These are phyloP conservation scores for Endoconidiophora laricicola DNA, from an alignment of 2,329 filamentous ascomycete species.

Conservation along the genomic window DNA sequence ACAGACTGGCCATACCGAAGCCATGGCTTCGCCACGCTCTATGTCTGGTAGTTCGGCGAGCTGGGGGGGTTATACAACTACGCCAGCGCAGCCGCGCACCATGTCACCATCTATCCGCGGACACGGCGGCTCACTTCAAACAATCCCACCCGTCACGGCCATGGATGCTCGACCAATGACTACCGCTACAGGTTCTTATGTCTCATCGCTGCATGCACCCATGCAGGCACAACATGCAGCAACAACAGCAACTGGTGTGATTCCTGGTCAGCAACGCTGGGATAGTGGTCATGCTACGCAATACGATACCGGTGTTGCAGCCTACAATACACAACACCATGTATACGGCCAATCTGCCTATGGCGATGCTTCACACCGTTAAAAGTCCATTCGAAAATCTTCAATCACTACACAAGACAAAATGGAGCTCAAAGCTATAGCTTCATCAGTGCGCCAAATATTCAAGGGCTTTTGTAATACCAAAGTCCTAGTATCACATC, in stretches of 20 bases:
- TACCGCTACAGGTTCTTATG: conserved; percentile 21
- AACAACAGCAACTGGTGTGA: conserved; percentile 19
- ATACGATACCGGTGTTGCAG: conserved; percentile 23
- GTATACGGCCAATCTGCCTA: conserved; percentile 29
- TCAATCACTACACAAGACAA: not conserved
- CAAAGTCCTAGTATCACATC: too few species aligned
- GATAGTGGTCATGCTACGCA: conserved; percentile 26
- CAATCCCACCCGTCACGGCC: conserved; percentile 23
- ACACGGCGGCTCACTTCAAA: conserved; percentile 3
- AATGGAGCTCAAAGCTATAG: too few species aligned
- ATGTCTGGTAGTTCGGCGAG: conserved; percentile 28
- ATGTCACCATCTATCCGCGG: conserved; percentile 26
- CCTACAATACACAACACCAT: conserved; percentile 21
- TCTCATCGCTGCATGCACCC: conserved; percentile 25
- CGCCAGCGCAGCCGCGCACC: conserved; percentile 23
- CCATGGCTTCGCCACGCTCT: conserved; percentile 35
- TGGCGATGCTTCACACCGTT: conserved; percentile 23
- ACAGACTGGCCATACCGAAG: conserved; percentile 26
- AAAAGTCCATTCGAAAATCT: not conserved
- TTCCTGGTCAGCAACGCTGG: conserved; percentile 23
- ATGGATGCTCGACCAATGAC: conserved; percentile 23
- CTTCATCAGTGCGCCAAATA: too few species aligned
- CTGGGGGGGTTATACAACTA: conserved; percentile 31
- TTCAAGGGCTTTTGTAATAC: too few species aligned
- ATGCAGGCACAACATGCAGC: conserved; percentile 22